Evolutionary conservation across 768 basidiomycete species (phyloP), one percentile per base, ranked within the genome.

Genomic region (Leucocoprinus sp.): DNA sequence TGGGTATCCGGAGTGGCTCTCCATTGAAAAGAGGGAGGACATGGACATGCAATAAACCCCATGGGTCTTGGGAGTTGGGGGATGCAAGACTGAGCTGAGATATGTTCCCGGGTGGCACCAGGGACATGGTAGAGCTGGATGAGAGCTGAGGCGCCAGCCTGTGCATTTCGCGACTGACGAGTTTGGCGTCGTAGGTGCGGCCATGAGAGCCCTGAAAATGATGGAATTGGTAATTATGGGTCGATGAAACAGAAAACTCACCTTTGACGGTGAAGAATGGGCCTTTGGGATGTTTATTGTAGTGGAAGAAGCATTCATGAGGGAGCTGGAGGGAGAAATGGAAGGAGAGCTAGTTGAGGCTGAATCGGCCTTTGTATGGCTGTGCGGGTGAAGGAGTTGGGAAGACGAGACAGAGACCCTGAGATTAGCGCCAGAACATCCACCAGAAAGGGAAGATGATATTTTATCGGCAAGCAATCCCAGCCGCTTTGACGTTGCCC

Each of bases 1-100:
- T 91, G 18, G 91, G 84, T 42, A 84, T 75, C 49, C 82, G 75
- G 15, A 97, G 71, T 2, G 85, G 83, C 57, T 93, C 88, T 27
- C 91, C 87, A 42, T 93, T 93, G 69, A 97, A 97, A 3, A 95
- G 63, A 1, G 93, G 93, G 2, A 97, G 67, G 26, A 96, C 84
- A 59, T 90, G 81, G 24, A 93, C 80, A 61, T 93, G 88, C 17
- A 97, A 64, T 18, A 79, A 68, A 39, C 79, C 77, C 91, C 91
- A 95, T 8, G 92, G 86, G 54, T 89, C 87, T 8, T 71, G 64
- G 2, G 71, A 67, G 1, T 70, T 61, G 8, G 66, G 63, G 1
- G 69, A 69, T 1, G 74, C 61, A n/a, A 68, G 54, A 37, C 45
- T 64, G 55, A 59, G 52, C 51, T 67, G 64, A 4, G 68, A 59